A percentile compares a stretch with the other conserved stretches of the same genome.
Evolutionary conservation across 2,329 filamentous ascomycete genomes (phyloP).

Genomic region (Penicillium sp.): DNA sequence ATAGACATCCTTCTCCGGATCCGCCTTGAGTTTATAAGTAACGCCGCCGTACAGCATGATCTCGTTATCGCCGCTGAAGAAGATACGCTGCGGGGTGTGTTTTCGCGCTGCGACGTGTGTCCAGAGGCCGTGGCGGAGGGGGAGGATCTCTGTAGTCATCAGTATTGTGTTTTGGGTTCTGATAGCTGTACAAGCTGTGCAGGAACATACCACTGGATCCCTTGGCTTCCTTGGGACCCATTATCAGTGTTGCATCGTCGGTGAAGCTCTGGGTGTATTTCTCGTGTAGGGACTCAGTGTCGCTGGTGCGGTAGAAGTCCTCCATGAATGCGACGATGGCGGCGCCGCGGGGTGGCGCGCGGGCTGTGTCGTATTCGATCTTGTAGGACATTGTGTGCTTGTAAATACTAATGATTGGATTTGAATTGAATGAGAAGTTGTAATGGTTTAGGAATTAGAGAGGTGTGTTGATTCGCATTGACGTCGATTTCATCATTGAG

Average conservation of each 20-base stretch:
- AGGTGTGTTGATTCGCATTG: neutral
- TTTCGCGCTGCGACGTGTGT: conserved; percentile 33
- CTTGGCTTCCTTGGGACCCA: conserved; percentile 34
- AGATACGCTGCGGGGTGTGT: conserved; percentile 30
- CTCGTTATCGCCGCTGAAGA: conserved; percentile 31
- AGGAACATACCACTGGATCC: conserved; percentile 28
- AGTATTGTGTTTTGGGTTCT: neutral
- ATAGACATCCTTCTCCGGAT: conserved; percentile 29
- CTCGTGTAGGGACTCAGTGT: conserved; percentile 33
- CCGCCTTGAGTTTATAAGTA: conserved; percentile 31
- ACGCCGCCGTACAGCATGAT: conserved; percentile 39
- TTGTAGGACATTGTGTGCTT: conserved; percentile 31
- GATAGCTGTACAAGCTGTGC: neutral
- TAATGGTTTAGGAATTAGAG: neutral
- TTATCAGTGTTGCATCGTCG: conserved; percentile 34
- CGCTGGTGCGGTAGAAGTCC: conserved; percentile 36
- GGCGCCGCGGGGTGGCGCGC: conserved; percentile 23
- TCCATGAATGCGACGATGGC: conserved; percentile 32
- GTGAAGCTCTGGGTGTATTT: conserved; percentile 35
- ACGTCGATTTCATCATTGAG: conserved; percentile 12
- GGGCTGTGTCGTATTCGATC: conserved; percentile 24
- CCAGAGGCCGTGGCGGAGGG: conserved; percentile 35
- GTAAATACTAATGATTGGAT: neutral
- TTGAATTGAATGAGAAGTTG: neutral
- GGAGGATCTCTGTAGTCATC: conserved; percentile 26